phyloP scores from a whole-genome alignment of 2,329 filamentous ascomycete genomes.

The Clonostachys solani region DNA sequence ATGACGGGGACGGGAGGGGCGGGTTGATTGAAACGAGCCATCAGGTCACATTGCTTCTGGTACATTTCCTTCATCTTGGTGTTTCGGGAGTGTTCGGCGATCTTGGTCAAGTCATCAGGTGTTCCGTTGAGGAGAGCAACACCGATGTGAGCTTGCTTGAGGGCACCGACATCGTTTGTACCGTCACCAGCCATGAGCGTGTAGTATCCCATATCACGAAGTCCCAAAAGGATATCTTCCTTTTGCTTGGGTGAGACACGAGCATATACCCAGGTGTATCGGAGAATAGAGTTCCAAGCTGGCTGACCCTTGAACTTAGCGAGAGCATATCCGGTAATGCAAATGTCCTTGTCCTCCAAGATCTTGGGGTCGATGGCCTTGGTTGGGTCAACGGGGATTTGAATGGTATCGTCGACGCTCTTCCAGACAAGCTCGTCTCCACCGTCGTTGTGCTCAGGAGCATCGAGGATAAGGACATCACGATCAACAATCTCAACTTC shows the following conservation, averaged over 20 bases:
- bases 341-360: conserved; percentile 82
- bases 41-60: conserved; percentile 88
- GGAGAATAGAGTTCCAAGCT: conserved; percentile 72
- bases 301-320: conserved; percentile 80
- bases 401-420: conserved; percentile 86
- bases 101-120: conserved; percentile 83
- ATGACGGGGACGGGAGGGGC: conserved; percentile 84
- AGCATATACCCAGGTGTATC: conserved; percentile 95
- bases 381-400: conserved; percentile 79
- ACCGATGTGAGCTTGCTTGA: conserved; percentile 97
- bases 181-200: conserved; percentile 98
- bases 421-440: conserved; percentile 87
- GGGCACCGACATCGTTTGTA: conserved; percentile 94
- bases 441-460: conserved; percentile 81
- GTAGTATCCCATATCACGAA: conserved; percentile 96
- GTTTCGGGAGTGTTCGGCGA: conserved; percentile 88
- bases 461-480: conserved; percentile 90
- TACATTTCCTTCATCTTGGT: conserved; percentile 99
- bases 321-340: conserved; percentile 91
- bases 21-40: conserved; percentile 94
- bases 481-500: conserved; percentile 98
- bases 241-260: conserved; percentile 98
- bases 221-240: conserved; percentile 93
- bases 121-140: conserved; percentile 95
- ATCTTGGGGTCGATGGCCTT: conserved; percentile 79